Base-by-base conservation (phyloP, 257 asterid genomes). In the Solanum piurae region DNA sequence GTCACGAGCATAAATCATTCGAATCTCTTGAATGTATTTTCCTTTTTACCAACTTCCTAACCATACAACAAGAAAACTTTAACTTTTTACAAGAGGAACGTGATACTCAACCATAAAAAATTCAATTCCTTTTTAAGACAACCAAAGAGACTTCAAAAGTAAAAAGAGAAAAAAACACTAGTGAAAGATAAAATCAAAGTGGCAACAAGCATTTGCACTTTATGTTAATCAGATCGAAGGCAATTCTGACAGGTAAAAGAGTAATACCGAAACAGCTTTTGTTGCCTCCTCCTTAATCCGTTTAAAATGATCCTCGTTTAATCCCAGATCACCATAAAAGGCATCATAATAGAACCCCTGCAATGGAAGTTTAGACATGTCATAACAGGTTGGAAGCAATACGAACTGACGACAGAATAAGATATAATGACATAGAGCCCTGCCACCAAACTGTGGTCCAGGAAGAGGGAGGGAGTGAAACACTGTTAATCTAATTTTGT, bases 331-430 rank as follows among this genome's bases (percentile, higher is more conserved):
- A 58, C 95, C 98, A 92, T 97, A 97, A 89, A 95, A 96, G 58
- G 97, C 99, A 93, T 97, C 99, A 89, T 97, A 97, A 90, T 94
- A 97, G 89, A 97, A 97, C 25, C 99, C 99, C 99, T 96, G 94
- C 87, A 91, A 74, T 86, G 71, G 87, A 71, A 90, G 68, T 46
- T 85, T 68, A 84, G 75, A 86, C 88, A 85, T 77, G 86, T 85
- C 89, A 86, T 72, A 72, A 88, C 55, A 87, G 25, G 44, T 80
- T 37, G 86, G 88, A n/a, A 16, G 86, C 1, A 49, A 82, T 82
- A 49, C 31, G 3, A 82, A 82, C 86, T 31, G 44, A 29, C 36
- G 77, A 75, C 25, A 79, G 36, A 52, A 20, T 36, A 36, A 86
- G 80, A 69, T 79, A 83, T 37, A 71, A 31, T 31, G 68, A 90